phyloP scores from a whole-genome alignment of 2,329 filamentous ascomycete genomes.

The Lizonia empirigonia region DNA sequence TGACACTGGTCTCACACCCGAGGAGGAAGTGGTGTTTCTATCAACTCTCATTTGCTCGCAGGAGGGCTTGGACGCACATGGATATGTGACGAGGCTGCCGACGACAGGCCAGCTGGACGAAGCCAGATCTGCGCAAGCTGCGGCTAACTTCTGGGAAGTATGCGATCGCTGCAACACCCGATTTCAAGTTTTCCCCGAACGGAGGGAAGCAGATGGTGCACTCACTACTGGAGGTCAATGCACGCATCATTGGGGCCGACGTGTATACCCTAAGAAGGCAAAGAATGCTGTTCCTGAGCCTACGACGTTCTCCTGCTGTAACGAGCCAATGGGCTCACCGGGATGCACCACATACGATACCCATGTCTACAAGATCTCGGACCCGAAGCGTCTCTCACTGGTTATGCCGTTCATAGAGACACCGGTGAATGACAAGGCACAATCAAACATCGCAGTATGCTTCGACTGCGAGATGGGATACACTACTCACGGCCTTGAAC shows the following conservation, averaged over 20 bases:
- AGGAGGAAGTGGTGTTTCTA: constrained; percentile 63
- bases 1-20: constrained; percentile 69
- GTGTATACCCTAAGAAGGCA: constrained; percentile 59
- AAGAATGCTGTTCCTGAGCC: constrained; percentile 59
- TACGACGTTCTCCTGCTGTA: constrained; percentile 78
- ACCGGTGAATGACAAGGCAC: constrained; percentile 63
- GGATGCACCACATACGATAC: constrained; percentile 74
- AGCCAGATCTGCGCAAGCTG: constrained; percentile 68
- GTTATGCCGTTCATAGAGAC: constrained; percentile 82
- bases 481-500: constrained; percentile 83
- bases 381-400: constrained; percentile 75
- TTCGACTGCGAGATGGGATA: constrained; percentile 99
- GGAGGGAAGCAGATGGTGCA: constrained; percentile 75
- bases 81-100: constrained; percentile 76
- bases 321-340: constrained; percentile 72
- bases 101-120: constrained; percentile 68
- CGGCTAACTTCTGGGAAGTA: constrained; percentile 78
- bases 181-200: constrained; percentile 90
- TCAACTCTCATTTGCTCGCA: constrained; percentile 67
- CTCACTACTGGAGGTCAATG: constrained; percentile 79
- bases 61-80: constrained; percentile 66
- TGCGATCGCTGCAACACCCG: constrained; percentile 86
- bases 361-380: constrained; percentile 87
- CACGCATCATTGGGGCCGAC: constrained; percentile 78
- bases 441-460: constrained; percentile 66